These are phyloP conservation scores for Penicillium sp. DNA, from an alignment of 2,329 filamentous ascomycete species.

Conservation along the genomic window DNA sequence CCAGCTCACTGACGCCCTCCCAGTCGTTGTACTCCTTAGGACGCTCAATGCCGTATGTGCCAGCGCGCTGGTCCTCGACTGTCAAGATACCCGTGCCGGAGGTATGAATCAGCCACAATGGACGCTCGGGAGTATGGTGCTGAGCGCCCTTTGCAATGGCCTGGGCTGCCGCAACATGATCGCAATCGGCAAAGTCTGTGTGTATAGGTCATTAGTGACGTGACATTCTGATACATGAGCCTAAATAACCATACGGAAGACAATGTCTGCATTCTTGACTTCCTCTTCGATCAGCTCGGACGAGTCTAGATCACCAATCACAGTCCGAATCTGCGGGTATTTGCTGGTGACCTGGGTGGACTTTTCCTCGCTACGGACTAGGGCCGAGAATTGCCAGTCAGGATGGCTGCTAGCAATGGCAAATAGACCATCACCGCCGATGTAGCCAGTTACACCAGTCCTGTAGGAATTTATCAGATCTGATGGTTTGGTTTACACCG, in stretches of 20 bases:
- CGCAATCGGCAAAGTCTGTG: slow-evolving; percentile 44
- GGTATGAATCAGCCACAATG: slow-evolving; percentile 47
- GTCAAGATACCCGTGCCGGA: slow-evolving; percentile 47
- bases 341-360: slow-evolving; percentile 40
- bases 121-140: slow-evolving; percentile 36
- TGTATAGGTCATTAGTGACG: background rate
- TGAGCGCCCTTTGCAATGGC: slow-evolving; percentile 45
- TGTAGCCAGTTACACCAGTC: slow-evolving; percentile 55
- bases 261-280: slow-evolving; percentile 49
- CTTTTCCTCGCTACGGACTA: slow-evolving; percentile 48
- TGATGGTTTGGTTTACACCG: slow-evolving; percentile 9
- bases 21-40: slow-evolving; percentile 50
- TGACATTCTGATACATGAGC: background rate
- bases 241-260: slow-evolving; percentile 41
- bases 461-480: slow-evolving; percentile 33
- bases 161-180: slow-evolving; percentile 44
- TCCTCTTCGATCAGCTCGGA: slow-evolving; percentile 43
- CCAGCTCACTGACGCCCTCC: slow-evolving; percentile 44
- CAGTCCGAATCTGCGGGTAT: slow-evolving; percentile 44
- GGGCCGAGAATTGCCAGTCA: slow-evolving; percentile 47
- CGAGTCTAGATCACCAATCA: slow-evolving; percentile 47
- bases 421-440: slow-evolving; percentile 55
- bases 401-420: slow-evolving; percentile 47
- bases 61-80: slow-evolving; percentile 42
- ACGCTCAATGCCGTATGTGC: slow-evolving; percentile 42